Evolutionary conservation across 2,329 filamentous ascomycete species (phyloP).

Genomic region (Botrytis deweyae): DNA sequence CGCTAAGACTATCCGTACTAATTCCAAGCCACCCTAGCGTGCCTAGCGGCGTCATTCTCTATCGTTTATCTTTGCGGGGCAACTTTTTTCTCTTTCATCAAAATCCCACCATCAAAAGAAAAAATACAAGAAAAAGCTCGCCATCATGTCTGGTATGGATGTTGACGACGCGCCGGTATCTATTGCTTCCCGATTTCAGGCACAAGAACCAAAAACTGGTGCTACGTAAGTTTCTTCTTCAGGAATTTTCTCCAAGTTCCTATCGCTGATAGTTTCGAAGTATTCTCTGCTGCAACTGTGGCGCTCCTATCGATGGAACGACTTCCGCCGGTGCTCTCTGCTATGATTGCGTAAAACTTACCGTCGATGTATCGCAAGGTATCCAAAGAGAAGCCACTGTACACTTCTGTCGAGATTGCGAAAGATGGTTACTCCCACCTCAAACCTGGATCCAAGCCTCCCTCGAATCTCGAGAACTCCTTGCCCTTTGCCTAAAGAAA

Average conservation of each 20-base stretch:
- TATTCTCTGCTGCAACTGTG: slow-evolving; percentile 98
- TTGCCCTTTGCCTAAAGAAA: slow-evolving; percentile 88
- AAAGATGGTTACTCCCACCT: slow-evolving; percentile 88
- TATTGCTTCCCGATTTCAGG: slow-evolving; percentile 42
- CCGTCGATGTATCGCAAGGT: slow-evolving; percentile 86
- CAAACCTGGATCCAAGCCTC: slow-evolving; percentile 80
- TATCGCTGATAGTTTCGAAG: slow-evolving; percentile 43
- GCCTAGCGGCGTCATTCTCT: slow-evolving; percentile 11
- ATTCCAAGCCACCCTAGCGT: slow-evolving; percentile 6
- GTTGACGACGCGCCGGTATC: slow-evolving; percentile 54
- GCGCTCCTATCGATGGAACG: slow-evolving; percentile 91
- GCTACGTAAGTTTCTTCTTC: slow-evolving; percentile 51
- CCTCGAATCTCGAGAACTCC: slow-evolving; percentile 86
- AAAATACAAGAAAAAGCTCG: slow-evolving; percentile 33
- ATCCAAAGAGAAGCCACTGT: slow-evolving; percentile 88
- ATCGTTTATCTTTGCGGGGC: slow-evolving; percentile 31
- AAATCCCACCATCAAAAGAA: slow-evolving; percentile 25
- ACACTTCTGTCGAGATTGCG: slow-evolving; percentile 91
- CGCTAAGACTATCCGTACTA: slow-evolving; percentile 8
- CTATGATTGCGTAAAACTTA: slow-evolving; percentile 93
- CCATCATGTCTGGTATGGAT: slow-evolving; percentile 58
- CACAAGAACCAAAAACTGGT: slow-evolving; percentile 40
- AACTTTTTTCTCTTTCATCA: slow-evolving; percentile 33
- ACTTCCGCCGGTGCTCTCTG: slow-evolving; percentile 83
- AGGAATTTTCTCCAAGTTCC: not conserved